Evolutionary conservation across 2,329 filamentous ascomycete species (phyloP).

Genomic region (Rugonectria rugulosa): DNA sequence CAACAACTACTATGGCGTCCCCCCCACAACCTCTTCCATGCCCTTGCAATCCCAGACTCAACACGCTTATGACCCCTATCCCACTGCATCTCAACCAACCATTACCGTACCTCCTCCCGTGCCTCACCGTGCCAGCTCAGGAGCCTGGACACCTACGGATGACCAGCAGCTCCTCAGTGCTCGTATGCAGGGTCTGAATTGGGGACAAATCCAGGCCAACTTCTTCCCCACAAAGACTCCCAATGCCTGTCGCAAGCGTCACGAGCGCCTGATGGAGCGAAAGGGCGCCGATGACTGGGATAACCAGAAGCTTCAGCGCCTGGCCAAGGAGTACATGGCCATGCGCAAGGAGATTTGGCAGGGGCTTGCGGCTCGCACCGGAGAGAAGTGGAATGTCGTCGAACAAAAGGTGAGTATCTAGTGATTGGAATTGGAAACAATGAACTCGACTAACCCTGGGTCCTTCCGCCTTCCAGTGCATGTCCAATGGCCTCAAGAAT

Average conservation of each 20-base stretch:
- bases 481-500: conserved; percentile 85
- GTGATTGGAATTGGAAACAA: neutral
- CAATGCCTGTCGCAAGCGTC: conserved; percentile 89
- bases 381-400: conserved; percentile 83
- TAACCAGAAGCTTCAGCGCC: conserved; percentile 73
- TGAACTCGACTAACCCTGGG: neutral
- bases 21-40: conserved; percentile 43
- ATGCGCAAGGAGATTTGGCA: conserved; percentile 85
- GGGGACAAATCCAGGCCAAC: conserved; percentile 78
- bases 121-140: conserved; percentile 65
- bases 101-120: conserved; percentile 50
- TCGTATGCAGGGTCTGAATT: conserved; percentile 79
- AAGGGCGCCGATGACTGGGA: conserved; percentile 81
- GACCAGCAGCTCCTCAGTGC: conserved; percentile 77
- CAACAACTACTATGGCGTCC: conserved; percentile 50
- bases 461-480: conserved; percentile 64
- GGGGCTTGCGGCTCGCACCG: conserved; percentile 72
- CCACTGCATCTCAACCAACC: conserved; percentile 42
- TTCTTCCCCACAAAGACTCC: conserved; percentile 81
- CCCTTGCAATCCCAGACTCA: conserved; percentile 44
- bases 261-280: conserved; percentile 83
- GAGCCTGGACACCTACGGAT: conserved; percentile 76
- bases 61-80: conserved; percentile 50
- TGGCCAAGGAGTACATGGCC: conserved; percentile 81
- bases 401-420: conserved; percentile 63